Evolutionary conservation across 2,329 filamentous ascomycete genomes (phyloP).

Genomic region (Atkinsonella texensis): DNA sequence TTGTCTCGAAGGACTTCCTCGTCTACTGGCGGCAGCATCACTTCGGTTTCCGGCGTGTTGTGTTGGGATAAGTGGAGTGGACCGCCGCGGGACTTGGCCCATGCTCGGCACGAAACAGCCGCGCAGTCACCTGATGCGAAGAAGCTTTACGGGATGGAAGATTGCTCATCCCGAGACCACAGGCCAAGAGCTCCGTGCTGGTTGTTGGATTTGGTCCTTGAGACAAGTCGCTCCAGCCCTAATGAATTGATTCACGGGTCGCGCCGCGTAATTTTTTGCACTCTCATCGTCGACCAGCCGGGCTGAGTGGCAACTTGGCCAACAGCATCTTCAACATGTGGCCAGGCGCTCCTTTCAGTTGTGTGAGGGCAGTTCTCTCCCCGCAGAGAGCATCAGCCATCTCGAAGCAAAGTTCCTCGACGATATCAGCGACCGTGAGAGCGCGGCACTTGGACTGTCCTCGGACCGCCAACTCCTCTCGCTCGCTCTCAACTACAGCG

Average conservation of each 20-base stretch:
- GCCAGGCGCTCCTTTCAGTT: slow-evolving; percentile 1
- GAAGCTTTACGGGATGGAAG: slow-evolving; percentile 4
- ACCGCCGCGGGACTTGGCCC: background rate
- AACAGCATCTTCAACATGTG: background rate
- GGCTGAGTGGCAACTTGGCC: background rate
- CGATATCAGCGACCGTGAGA: background rate
- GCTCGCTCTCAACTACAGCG: slow-evolving; percentile 26
- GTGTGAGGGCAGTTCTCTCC: slow-evolving; percentile 10
- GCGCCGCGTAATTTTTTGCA: background rate
- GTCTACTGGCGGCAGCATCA: slow-evolving; percentile 48
- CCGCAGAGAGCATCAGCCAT: slow-evolving; percentile 5
- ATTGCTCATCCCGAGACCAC: slow-evolving; percentile 6
- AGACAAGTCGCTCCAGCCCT: no score
- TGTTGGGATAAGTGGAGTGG: background rate
- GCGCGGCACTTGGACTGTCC: background rate
- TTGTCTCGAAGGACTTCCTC: slow-evolving; percentile 41
- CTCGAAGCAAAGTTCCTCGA: background rate
- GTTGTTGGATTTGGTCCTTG: no score
- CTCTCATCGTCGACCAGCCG: background rate
- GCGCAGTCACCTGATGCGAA: slow-evolving; percentile 23
- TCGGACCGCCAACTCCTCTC: background rate
- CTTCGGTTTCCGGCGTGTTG: background rate
- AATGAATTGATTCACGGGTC: background rate
- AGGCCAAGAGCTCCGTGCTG: no score
- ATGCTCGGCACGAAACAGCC: slow-evolving; percentile 16